Evolutionary conservation across 345 rosid genomes (phyloP).

Genomic region (Populus ilicifolia): DNA sequence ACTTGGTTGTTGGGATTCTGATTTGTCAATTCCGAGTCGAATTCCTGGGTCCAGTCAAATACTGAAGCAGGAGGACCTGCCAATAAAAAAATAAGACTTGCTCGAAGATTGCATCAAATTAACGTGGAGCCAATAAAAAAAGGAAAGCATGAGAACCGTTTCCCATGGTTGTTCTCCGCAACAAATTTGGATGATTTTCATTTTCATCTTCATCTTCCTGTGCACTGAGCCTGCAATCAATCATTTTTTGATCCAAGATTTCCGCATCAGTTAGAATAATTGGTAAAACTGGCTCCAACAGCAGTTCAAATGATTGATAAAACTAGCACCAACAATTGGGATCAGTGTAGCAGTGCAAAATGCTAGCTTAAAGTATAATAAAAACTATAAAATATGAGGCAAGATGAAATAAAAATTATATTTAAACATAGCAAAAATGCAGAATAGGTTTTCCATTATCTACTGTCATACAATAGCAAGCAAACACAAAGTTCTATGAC

Average conservation of each 20-base stretch:
- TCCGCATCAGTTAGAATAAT: not conserved
- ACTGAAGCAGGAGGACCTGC: constrained; percentile 87
- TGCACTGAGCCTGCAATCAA: constrained; percentile 64
- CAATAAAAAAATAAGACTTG: constrained; percentile 19
- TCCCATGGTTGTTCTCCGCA: constrained; percentile 91
- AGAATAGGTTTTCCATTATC: not conserved
- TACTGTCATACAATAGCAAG: constrained; percentile 3
- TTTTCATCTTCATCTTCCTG: constrained; percentile 84
- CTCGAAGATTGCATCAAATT: constrained; percentile 16
- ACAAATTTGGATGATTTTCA: constrained; percentile 47
- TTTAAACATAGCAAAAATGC: not conserved
- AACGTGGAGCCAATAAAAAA: constrained; percentile 14
- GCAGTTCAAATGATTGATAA: not conserved
- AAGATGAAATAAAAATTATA: not conserved
- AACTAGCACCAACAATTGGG: not conserved
- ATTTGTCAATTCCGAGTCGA: constrained; percentile 65
- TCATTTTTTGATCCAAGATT: not conserved
- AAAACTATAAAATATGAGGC: not conserved
- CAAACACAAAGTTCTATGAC: not conserved
- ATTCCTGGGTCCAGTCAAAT: constrained; percentile 86
- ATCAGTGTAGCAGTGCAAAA: not conserved
- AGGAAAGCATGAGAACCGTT: constrained; percentile 53
- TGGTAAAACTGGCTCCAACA: not conserved
- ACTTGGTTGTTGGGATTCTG: constrained; percentile 79
- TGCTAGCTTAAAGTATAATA: not conserved